These are phyloP conservation scores for Ramaria sp. DNA, from an alignment of 768 basidiomycete species.

Conservation along the genomic window DNA sequence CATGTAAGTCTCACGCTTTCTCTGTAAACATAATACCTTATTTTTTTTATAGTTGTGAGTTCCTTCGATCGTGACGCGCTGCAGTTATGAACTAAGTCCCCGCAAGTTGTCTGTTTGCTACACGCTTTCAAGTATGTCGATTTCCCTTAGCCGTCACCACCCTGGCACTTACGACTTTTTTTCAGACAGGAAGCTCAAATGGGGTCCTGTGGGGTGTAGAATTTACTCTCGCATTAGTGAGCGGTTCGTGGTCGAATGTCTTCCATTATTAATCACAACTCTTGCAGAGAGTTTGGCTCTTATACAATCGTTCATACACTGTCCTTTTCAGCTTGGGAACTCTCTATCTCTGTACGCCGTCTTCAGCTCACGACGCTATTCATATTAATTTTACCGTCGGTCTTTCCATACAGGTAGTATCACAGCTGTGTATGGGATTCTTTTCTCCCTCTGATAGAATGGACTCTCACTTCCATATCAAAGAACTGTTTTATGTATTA, in stretches of 20 bases:
- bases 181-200: slow-evolving; percentile 5
- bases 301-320: slow-evolving; percentile 3
- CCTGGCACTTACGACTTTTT: neutral
- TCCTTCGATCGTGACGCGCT: neutral
- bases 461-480: neutral
- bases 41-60: neutral
- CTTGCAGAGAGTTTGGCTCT: slow-evolving; percentile 4
- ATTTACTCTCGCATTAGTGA: slow-evolving; percentile 1
- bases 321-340: neutral
- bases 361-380: neutral
- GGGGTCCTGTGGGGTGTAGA: slow-evolving; percentile 2
- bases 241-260: neutral
- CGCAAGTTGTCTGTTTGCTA: neutral
- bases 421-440: neutral
- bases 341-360: neutral
- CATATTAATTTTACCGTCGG: neutral
- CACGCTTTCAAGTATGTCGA: neutral
- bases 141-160: neutral
- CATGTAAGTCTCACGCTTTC: neutral
- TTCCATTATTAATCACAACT: neutral
- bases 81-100: neutral
- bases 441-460: neutral
- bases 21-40: neutral
- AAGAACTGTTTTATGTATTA: slow-evolving; percentile 2
- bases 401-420: neutral